These are phyloP conservation scores for Bimuria novae-zelandiae DNA, from an alignment of 2,329 filamentous ascomycete genomes.

Conservation along the genomic window DNA sequence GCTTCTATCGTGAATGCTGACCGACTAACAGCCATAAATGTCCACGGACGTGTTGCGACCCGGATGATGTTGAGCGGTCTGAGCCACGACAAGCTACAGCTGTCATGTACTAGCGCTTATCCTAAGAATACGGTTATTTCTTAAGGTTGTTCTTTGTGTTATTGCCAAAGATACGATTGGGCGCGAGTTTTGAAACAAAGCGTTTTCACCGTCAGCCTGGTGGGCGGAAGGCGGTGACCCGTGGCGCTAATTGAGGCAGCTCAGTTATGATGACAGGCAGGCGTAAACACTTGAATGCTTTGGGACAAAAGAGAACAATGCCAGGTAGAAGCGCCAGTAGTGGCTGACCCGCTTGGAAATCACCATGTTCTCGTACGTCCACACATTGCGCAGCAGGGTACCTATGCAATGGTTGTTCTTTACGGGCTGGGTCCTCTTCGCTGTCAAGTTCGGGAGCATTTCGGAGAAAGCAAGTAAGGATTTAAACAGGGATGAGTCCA, in stretches of 20 bases:
- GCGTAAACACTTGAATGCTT: background rate
- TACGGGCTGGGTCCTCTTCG: too few relatives aligned
- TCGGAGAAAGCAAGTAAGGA: too few relatives aligned
- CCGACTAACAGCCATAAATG: background rate
- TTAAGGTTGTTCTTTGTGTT: conserved; percentile 7
- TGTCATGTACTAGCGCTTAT: background rate
- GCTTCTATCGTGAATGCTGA: background rate
- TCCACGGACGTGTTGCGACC: conserved; percentile 9
- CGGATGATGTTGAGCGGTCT: conserved; percentile 8
- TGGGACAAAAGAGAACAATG: background rate
- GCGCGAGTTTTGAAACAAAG: conserved; percentile 12
- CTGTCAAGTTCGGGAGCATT: too few relatives aligned
- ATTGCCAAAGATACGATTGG: conserved; percentile 14
- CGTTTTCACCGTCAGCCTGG: conserved; percentile 12
- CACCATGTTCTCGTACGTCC: too few relatives aligned
- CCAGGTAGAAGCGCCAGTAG: background rate
- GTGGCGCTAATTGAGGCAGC: conserved; percentile 17
- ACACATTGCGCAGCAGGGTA: too few relatives aligned
- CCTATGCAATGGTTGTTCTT: too few relatives aligned
- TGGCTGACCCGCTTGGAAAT: background rate
- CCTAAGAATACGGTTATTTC: conserved; percentile 19
- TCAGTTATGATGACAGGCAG: background rate
- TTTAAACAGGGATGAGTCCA: too few relatives aligned
- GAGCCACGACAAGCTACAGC: conserved; percentile 3
- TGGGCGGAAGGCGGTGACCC: conserved; percentile 7